Percentiles rank a stretch among this genome's conserved stretches.
Conservation (phyloP, 768 basidiomycete species). For the Coprinellus aureogranulatus region DNA sequence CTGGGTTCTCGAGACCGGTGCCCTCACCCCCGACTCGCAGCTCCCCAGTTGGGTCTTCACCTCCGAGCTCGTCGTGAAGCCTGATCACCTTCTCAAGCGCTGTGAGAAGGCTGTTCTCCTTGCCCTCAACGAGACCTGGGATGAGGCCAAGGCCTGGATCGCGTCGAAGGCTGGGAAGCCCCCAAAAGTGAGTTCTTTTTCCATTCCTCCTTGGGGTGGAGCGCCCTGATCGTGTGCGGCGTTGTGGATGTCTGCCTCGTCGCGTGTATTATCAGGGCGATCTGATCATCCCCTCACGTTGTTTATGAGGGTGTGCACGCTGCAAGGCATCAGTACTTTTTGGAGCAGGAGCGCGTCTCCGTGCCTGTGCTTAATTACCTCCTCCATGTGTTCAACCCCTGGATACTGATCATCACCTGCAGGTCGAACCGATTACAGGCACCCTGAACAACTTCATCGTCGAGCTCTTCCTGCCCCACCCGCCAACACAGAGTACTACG, state of each 20-base stretch:
- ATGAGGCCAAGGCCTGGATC: constrained; percentile 87
- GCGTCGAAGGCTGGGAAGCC: constrained; percentile 85
- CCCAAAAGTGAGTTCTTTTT: constrained; percentile 63
- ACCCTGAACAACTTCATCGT: constrained; percentile 97
- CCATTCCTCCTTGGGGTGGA: background rate
- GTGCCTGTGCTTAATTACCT: constrained; percentile 15
- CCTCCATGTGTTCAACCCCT: constrained; percentile 22
- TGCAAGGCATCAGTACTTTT: background rate
- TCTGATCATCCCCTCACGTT: constrained; percentile 5
- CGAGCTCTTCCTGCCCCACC: constrained; percentile 98
- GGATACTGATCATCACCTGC: constrained; percentile 7
- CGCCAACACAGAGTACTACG: constrained; percentile 92
- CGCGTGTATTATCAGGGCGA: constrained; percentile 8
- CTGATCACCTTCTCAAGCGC: constrained; percentile 98
- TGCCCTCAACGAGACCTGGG: constrained; percentile 90
- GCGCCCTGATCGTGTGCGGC: background rate
- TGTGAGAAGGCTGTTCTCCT: constrained; percentile 97
- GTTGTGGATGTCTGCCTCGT: constrained; percentile 1
- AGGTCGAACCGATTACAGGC: constrained; percentile 94
- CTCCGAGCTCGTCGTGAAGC: constrained; percentile 90
- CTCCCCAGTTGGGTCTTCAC: constrained; percentile 81
- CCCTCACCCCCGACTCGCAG: constrained; percentile 49
- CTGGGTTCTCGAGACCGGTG: constrained; percentile 71
- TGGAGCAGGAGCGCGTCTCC: background rate
- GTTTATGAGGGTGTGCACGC: background rate